Evolutionary conservation across 352 stramenopile genomes (phyloP), one percentile per base, ranked within the genome.

Genomic region (Phytophthora fragariaefolia): DNA sequence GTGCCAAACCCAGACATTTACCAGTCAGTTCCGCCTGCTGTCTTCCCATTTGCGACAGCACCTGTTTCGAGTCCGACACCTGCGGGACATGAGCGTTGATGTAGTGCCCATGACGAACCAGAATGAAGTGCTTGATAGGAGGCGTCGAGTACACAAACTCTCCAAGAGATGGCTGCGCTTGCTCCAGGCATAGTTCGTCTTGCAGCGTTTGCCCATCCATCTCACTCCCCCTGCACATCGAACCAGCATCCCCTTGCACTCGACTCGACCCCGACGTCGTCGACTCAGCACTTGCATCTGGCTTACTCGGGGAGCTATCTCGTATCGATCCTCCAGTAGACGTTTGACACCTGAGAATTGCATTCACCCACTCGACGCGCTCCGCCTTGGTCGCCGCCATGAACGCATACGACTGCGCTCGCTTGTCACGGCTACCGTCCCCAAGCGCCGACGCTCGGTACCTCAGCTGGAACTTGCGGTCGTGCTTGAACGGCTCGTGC

Each of bases 21-120:
- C 84, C 86, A 9, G 83, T 82, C n/a, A 92, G 58, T 18, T 81
- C 81, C 12, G 87, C 85, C 49, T 95, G 87, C 51, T 90, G 82
- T 13, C 79, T 69, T 4, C 87, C 87, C 74, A 95, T 90, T 49
- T 93, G 82, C 9, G 87, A 93, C 0, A 95, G 74, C 24, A 95
- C 82, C 76, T 93, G 85, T 47, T 93, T 61, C 20, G 74, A 69
- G 27, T 93, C 87, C 1, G 69, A 75, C 2, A 79, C 77, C 28
- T 86, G 67, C 28, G 78, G 85, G 28, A 77, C 68, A 49, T 93
- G 80, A 1, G 87, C 87, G 62, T 93, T 93, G 20, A 93, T 79
- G 61, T 95, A 95, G 51, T 95, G 87, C 10, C 87, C 87, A 51
- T 95, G 87, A 27, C 87, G 87, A 9, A 93, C 69, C 20, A 95